Evolutionary conservation across 75 land plant genomes (phyloP), one percentile per base, ranked within the genome.

Genomic region (Pinus albicaulis): DNA sequence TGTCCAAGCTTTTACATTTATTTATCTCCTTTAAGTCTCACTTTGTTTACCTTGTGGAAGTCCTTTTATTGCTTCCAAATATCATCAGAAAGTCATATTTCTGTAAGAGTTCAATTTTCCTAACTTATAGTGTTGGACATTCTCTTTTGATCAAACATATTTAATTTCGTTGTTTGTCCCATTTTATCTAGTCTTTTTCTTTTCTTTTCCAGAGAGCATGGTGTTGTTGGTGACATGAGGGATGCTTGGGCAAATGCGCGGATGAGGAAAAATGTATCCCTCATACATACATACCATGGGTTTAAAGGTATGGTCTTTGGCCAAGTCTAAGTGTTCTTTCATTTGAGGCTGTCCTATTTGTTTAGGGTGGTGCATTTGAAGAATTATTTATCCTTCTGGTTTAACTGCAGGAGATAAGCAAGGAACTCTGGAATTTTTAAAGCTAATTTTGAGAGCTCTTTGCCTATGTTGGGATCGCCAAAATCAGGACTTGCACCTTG

Each of bases 391-490:
- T 19, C 15, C 74, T 22, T 1, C 22, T 56, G 31, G 25, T 15
- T 5, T 82, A 25, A 56, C 58, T 25, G 31, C 89, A 93, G 95
- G 95, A 78, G 88, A 93, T 81, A 89, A 89, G 34, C 92, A 89
- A 59, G 92, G 98, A 7, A 76, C 89, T 57, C 31, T 84, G 73
- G 98, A 90, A 72, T 88, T 83, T 72, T 48, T 90, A 73, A 94
- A 94, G 80, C 64, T 94, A 82, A 79, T 94, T 34, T 87, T 92
- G 15, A 79, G 92, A 82, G 98, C 95, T 57, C 86, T 94, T 13
- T 92, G 91, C 82, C 89, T 94, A 23, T 94, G 98, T 81, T 94
- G 98, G 98, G 98, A 94, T 78, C 87, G 95, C 3, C 92, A 91
- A 75, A 92, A 90, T 55, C 98, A 95, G 74, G 98, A 95, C 81